phyloP scores from a whole-genome alignment of 164 flowering plant species.

The Taxillus chinensis region DNA sequence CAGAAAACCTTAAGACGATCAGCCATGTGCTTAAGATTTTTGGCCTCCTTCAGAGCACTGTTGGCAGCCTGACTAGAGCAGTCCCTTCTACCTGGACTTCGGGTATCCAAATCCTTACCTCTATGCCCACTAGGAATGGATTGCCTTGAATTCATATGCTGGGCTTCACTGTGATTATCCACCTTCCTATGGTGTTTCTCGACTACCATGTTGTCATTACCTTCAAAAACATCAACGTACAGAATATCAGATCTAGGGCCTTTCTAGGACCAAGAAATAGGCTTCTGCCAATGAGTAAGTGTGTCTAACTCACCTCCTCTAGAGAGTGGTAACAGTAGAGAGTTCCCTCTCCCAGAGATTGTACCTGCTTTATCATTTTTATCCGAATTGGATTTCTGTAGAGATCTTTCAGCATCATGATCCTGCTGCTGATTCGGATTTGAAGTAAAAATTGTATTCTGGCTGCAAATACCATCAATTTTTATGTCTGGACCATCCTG shows the following conservation, averaged over 20 bases:
- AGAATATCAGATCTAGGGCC: constrained; percentile 24
- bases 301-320: constrained; percentile 30
- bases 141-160: constrained; percentile 24
- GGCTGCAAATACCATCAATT: constrained; percentile 13
- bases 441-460: constrained; percentile 17
- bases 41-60: constrained; percentile 80
- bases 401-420: constrained; percentile 29
- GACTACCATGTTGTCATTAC: constrained; percentile 27
- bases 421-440: constrained; percentile 19
- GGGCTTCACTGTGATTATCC: constrained; percentile 37
- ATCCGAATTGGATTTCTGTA: constrained; percentile 22
- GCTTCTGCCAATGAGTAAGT: constrained; percentile 12
- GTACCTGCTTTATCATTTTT: constrained; percentile 27
- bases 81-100: constrained; percentile 67
- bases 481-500: constrained; percentile 28
- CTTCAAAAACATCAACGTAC: constrained; percentile 25
- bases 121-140: constrained; percentile 31
- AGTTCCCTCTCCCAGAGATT: constrained; percentile 25
- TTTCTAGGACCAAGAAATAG: constrained; percentile 21
- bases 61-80: constrained; percentile 53
- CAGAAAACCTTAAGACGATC: constrained; percentile 76
- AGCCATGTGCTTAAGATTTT: constrained; percentile 76
- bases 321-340: constrained; percentile 25
- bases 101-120: constrained; percentile 41
- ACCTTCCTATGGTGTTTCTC: constrained; percentile 27